Evolutionary conservation across 352 stramenopile genomes (phyloP).

Genomic region (Phytophthora syringae): DNA sequence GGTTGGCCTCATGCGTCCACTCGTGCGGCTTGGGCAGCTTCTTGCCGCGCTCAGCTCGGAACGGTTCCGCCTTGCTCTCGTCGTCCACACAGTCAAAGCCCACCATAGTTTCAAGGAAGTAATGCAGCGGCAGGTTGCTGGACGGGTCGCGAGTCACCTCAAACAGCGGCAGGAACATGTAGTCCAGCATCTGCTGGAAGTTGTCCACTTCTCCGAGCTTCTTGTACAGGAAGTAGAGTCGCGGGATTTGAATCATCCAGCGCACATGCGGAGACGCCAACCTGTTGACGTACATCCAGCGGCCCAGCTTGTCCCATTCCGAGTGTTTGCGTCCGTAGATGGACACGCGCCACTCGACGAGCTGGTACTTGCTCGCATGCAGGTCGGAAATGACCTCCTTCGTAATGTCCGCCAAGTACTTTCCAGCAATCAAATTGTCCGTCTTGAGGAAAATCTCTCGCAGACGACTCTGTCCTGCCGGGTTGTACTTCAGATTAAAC

Average conservation of each 20-base stretch:
- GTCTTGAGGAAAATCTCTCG: slow-evolving; percentile 99
- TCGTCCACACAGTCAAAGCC: slow-evolving; percentile 99
- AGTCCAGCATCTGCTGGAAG: slow-evolving; percentile 98
- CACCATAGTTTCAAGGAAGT: slow-evolving; percentile 95
- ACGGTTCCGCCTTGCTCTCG: slow-evolving; percentile 94
- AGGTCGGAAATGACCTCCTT: slow-evolving; percentile 93
- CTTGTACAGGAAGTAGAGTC: slow-evolving; percentile 98
- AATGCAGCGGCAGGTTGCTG: slow-evolving; percentile 90
- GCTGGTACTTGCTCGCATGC: slow-evolving; percentile 93
- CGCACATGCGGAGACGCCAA: slow-evolving; percentile 94
- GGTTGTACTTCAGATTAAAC: slow-evolving; percentile 99
- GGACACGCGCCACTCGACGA: slow-evolving; percentile 95
- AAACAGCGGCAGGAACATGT: slow-evolving; percentile 98
- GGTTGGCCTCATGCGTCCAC: slow-evolving; percentile 92
- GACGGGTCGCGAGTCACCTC: slow-evolving; percentile 97
- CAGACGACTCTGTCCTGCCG: slow-evolving; percentile 93
- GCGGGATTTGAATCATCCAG: slow-evolving; percentile 98
- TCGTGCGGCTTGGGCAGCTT: slow-evolving; percentile 76
- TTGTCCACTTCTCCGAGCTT: slow-evolving; percentile 90
- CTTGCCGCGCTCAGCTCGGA: slow-evolving; percentile 84
- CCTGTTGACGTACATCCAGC: slow-evolving; percentile 96
- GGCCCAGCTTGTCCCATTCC: slow-evolving; percentile 97
- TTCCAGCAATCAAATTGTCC: slow-evolving; percentile 96
- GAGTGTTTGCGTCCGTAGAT: slow-evolving; percentile 93
- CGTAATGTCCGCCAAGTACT: slow-evolving; percentile 96